Conservation (phyloP, 2,329 filamentous ascomycete genomes). For the Venturia oleaginea region DNA sequence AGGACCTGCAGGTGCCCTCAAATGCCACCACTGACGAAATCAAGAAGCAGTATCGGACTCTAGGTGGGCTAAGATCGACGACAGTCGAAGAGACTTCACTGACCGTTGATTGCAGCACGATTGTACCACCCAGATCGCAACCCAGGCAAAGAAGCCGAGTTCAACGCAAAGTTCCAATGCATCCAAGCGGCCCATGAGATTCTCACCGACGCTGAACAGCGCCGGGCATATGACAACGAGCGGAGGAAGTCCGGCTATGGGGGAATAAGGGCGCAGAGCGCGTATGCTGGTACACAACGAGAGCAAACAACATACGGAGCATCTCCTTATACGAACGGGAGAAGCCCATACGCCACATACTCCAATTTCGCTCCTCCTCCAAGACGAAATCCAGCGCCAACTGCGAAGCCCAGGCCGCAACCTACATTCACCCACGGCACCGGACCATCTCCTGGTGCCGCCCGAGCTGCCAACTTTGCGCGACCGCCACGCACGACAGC, state of each 20-base stretch:
- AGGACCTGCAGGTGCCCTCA: conserved; percentile 63
- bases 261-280: neutral
- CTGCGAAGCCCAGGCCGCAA: neutral
- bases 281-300: neutral
- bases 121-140: conserved; percentile 80
- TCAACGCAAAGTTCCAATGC: conserved; percentile 72
- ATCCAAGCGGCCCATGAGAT: conserved; percentile 84
- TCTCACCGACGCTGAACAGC: conserved; percentile 49
- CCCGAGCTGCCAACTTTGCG: conserved; percentile 25
- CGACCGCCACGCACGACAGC: conserved; percentile 11
- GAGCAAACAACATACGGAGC: conserved; percentile 4
- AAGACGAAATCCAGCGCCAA: conserved; percentile 3
- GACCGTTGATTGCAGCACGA: conserved; percentile 13
- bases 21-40: conserved; percentile 65
- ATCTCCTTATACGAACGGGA: neutral
- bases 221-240: conserved; percentile 54
- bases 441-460: neutral
- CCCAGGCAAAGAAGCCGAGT: conserved; percentile 69
- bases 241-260: conserved; percentile 35
- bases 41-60: conserved; percentile 77
- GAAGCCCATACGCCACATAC: conserved; percentile 9
- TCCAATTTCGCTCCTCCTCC: conserved; percentile 13
- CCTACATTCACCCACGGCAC: neutral
- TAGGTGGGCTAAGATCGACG: conserved; percentile 47
- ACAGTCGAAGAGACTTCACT: conserved; percentile 14